phyloP scores from a whole-genome alignment of 306 rosid genomes.

The Prunus padus region DNA sequence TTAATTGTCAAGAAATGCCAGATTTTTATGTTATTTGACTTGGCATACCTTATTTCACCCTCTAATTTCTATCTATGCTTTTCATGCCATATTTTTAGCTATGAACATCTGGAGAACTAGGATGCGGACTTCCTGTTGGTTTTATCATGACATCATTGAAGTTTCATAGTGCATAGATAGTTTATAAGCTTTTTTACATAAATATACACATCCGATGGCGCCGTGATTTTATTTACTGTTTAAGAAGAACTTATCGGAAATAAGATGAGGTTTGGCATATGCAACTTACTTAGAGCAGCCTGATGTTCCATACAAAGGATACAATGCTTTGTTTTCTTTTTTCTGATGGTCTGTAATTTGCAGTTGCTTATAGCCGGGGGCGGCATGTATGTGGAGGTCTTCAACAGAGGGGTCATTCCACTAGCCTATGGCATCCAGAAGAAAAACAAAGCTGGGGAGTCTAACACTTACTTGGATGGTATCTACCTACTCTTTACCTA shows the following conservation, averaged over 20 bases:
- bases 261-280: not conserved
- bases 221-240: not conserved
- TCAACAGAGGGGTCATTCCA: slow-evolving; percentile 86
- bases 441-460: slow-evolving; percentile 90
- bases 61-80: not conserved
- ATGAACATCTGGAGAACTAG: not conserved
- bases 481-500: slow-evolving; percentile 85
- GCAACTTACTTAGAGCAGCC: not conserved
- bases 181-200: not conserved
- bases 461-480: slow-evolving; percentile 78
- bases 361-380: slow-evolving; percentile 99
- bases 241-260: not conserved
- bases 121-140: not conserved
- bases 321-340: not conserved
- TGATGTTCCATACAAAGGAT: not conserved
- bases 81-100: not conserved
- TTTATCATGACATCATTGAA: not conserved
- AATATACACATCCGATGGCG: not conserved
- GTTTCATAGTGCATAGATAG: not conserved
- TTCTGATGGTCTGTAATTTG: slow-evolving; percentile 22
- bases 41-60: not conserved
- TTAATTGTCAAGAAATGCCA: not conserved
- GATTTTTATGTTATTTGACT: not conserved
- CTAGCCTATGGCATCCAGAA: slow-evolving; percentile 69
- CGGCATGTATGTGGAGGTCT: slow-evolving; percentile 95